Conservation (phyloP, 179 eudicot species). For the Spinacia oleracea region DNA sequence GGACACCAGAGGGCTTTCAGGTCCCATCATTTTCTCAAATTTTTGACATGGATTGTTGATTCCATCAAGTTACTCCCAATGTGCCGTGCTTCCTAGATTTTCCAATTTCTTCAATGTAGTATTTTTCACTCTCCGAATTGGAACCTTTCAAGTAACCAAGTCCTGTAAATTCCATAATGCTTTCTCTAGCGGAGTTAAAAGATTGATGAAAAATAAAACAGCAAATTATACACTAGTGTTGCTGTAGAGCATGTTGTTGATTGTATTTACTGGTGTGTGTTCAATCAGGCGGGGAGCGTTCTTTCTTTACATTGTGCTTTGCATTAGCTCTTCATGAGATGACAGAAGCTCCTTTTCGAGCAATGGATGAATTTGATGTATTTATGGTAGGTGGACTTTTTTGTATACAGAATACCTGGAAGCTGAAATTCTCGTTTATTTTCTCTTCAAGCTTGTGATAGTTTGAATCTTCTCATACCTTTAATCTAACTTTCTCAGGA, state of each 20-base stretch:
- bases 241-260: background rate
- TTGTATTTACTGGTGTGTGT: background rate
- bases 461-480: background rate
- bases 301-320: constrained; percentile 93
- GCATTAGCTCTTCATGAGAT: constrained; percentile 94
- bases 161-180: background rate
- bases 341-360: constrained; percentile 98
- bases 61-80: background rate
- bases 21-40: constrained; percentile 32
- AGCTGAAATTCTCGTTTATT: background rate
- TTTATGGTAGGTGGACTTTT: constrained; percentile 64
- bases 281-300: constrained; percentile 85
- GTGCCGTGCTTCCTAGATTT: background rate
- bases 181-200: background rate
- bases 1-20: constrained; percentile 99
- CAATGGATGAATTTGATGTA: constrained; percentile 99
- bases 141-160: background rate
- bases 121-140: background rate
- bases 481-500: constrained; percentile 47
- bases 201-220: background rate
- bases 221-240: background rate
- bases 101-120: background rate
- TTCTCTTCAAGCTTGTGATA: background rate
- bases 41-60: constrained; percentile 1
- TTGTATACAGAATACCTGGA: background rate